Evolutionary conservation across 1,284 basidiomycete genomes (phyloP), one percentile per base, ranked within the genome.

Genomic region (Trichosporon sp.): DNA sequence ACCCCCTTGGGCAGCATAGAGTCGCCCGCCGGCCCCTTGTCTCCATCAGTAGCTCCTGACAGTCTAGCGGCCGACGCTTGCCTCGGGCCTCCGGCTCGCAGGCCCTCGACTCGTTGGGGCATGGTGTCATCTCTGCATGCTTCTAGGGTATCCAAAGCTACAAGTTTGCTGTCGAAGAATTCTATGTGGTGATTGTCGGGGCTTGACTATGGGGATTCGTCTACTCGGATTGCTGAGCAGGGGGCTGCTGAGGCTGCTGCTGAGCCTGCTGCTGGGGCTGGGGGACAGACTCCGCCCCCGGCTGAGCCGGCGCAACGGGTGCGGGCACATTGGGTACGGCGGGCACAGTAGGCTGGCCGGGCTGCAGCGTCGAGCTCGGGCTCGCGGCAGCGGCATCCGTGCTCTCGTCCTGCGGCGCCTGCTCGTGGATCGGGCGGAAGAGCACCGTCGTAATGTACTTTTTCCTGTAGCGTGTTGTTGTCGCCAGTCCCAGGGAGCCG

Each of bases 401-500:
- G 12, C 6, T 14, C 3, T 63, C 59, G 14, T 32, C 59, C 59
- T 63, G 59, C 12, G 59, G 59, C 59, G 59, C 59, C 59, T 63
- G 59, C 16, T 63, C 59, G 32, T 63, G 59, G 16, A 63, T 63
- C 14, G 59, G 59, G 32, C 59, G 31, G 59, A 90, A 89, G 76
- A 88, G 89, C 74, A 90, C 87, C 38, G 89, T 90, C 56, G 89
- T 89, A 76, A 90, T 89, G 79, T 89, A 90, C 90, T 99, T 99
- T 85, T 93, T 90, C 84, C 91, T 88, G 86, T 98, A 99, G 79
- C 96, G 86, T 61, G 92, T 96, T 68, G 96, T 98, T 68, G 91
- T 94, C 14, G 92, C 96, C 1, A 98, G 94, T 46, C 95, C 95
- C 61, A 99, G 85, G 63, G 96, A 94, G 2, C 95, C 95, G 81